Conservation (phyloP, 257 asterid genomes). For the Solanum gandarillasii region DNA sequence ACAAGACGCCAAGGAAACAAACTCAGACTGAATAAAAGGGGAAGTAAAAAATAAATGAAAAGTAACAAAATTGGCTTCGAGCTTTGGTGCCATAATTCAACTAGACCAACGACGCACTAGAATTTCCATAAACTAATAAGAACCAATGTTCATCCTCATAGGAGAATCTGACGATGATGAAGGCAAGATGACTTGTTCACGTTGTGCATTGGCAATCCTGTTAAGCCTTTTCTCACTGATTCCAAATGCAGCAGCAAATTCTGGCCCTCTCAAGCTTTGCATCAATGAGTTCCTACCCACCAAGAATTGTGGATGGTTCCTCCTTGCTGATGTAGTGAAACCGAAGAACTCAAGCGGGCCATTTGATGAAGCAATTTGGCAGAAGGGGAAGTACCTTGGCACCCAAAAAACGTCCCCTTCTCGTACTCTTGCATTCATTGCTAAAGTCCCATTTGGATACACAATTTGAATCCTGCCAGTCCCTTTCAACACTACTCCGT, state of each 20-base stretch:
- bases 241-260: constrained; percentile 66
- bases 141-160: background rate
- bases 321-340: constrained; percentile 57
- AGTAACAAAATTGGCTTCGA: background rate
- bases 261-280: constrained; percentile 46
- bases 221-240: constrained; percentile 29
- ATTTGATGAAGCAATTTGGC: constrained; percentile 73
- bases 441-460: constrained; percentile 65
- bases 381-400: constrained; percentile 72
- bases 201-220: constrained; percentile 32
- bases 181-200: constrained; percentile 44
- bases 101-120: background rate
- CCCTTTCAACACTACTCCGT: constrained; percentile 58
- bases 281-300: constrained; percentile 53
- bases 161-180: constrained; percentile 11
- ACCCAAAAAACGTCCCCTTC: constrained; percentile 73
- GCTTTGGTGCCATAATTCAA: background rate
- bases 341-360: constrained; percentile 89
- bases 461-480: constrained; percentile 51
- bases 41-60: background rate
- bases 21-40: background rate
- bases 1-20: background rate
- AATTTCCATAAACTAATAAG: background rate
- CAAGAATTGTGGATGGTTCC: constrained; percentile 69
- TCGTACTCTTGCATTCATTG: constrained; percentile 57